Conservation (phyloP, 2,329 filamentous ascomycete genomes). For the Cladosporium sp. region DNA sequence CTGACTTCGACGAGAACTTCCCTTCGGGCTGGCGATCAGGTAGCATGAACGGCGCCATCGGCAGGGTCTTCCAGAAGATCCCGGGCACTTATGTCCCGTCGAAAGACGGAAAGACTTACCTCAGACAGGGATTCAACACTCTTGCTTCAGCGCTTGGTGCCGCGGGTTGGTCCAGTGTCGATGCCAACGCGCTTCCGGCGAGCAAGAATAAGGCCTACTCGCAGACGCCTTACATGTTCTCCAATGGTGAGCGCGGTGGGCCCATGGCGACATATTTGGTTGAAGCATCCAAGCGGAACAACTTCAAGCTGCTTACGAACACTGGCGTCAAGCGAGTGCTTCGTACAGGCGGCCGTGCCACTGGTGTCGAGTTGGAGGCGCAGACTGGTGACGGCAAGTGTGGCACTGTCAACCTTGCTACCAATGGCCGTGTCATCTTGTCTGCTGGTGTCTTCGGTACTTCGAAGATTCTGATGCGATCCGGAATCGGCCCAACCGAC, state of each 20-base stretch:
- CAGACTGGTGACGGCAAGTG: slow-evolving; percentile 49
- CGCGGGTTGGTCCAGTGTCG: slow-evolving; percentile 59
- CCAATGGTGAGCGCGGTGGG: slow-evolving; percentile 61
- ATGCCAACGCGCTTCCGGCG: slow-evolving; percentile 54
- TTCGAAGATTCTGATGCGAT: slow-evolving; percentile 62
- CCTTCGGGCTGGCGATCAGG: slow-evolving; percentile 65
- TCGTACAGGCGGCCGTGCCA: slow-evolving; percentile 56
- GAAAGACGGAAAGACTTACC: slow-evolving; percentile 57
- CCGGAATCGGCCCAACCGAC: slow-evolving; percentile 60
- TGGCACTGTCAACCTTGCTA: slow-evolving; percentile 57
- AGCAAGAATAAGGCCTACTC: slow-evolving; percentile 62
- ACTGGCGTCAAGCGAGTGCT: slow-evolving; percentile 62
- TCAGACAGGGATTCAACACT: slow-evolving; percentile 60
- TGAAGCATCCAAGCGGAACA: slow-evolving; percentile 52
- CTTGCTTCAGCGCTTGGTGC: slow-evolving; percentile 52
- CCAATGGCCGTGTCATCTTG: slow-evolving; percentile 58
- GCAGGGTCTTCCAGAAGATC: slow-evolving; percentile 62
- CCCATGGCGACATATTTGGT: slow-evolving; percentile 68
- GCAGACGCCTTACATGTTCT: slow-evolving; percentile 63
- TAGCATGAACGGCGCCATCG: slow-evolving; percentile 56
- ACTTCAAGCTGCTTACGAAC: slow-evolving; percentile 64
- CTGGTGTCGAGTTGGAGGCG: slow-evolving; percentile 63
- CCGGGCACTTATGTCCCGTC: slow-evolving; percentile 65
- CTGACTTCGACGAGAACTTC: slow-evolving; percentile 69
- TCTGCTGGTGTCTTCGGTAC: slow-evolving; percentile 65